phyloP scores from a whole-genome alignment of 345 rosid genomes.

The Crucihimalaya himalaica region DNA sequence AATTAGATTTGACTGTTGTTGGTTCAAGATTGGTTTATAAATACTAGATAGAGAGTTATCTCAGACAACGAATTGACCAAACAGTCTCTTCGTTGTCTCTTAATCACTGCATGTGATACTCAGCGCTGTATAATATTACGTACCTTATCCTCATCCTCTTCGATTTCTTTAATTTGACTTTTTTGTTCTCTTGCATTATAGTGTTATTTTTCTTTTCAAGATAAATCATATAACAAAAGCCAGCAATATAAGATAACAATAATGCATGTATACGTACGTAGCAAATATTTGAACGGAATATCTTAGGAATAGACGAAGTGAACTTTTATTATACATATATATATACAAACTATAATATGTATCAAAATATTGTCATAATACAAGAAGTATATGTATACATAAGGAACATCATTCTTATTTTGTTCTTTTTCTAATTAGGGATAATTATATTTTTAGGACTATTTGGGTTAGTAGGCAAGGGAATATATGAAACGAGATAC shows the following conservation, averaged over 20 bases:
- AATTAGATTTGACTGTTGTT: background rate
- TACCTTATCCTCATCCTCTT: background rate
- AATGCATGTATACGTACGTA: background rate
- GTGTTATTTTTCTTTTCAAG: background rate
- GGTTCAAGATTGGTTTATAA: slow-evolving; percentile 18
- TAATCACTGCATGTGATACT: slow-evolving; percentile 37
- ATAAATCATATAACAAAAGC: background rate
- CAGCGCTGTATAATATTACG: background rate
- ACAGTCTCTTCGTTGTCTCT: slow-evolving; percentile 30
- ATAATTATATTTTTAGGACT: background rate
- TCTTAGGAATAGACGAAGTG: background rate
- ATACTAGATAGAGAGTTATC: background rate
- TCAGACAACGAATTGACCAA: slow-evolving; percentile 20
- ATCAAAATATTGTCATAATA: background rate
- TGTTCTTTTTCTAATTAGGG: background rate
- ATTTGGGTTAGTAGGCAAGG: background rate
- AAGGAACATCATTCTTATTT: background rate
- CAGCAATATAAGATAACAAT: background rate
- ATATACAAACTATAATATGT: background rate
- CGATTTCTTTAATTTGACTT: background rate
- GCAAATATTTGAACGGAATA: background rate
- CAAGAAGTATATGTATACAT: background rate
- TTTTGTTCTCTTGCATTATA: background rate
- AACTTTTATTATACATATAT: background rate
- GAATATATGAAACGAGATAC: background rate